A percentile compares a stretch with the other conserved stretches of the same genome.
Evolutionary conservation across 306 rosid genomes (phyloP).

Genomic region (Echinosophora koreensis): DNA sequence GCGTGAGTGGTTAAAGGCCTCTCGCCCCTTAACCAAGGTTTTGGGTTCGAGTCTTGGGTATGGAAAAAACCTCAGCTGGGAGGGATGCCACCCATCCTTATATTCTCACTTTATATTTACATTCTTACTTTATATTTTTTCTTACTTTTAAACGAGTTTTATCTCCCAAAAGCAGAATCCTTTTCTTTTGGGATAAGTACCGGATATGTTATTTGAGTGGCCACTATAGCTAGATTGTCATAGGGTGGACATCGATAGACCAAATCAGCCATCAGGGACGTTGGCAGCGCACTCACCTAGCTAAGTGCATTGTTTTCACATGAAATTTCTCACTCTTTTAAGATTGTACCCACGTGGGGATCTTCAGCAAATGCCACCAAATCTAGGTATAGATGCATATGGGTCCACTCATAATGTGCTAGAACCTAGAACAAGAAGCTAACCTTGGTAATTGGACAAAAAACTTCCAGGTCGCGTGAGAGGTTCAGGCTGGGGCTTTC

Average conservation of each 20-base stretch:
- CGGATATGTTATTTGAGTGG: constrained; percentile 45
- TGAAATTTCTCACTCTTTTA: constrained; percentile 45
- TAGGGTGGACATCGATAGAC: constrained; percentile 47
- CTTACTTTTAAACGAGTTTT: no score
- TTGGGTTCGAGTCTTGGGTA: no score
- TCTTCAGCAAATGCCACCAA: constrained; percentile 53
- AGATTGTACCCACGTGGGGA: constrained; percentile 55
- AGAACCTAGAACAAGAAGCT: constrained; percentile 42
- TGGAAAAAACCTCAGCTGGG: no score
- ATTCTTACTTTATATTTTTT: no score
- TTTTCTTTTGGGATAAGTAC: no score
- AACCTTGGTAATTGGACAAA: constrained; percentile 79
- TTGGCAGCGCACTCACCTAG: constrained; percentile 42
- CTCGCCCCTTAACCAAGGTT: no score
- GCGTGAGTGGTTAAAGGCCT: no score
- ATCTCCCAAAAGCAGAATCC: no score
- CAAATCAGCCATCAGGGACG: constrained; percentile 39
- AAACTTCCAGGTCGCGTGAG: constrained; percentile 58
- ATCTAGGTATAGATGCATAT: constrained; percentile 40
- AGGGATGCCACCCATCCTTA: no score
- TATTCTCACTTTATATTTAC: no score
- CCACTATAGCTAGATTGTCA: constrained; percentile 51
- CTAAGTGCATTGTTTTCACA: constrained; percentile 34
- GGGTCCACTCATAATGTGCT: constrained; percentile 50
- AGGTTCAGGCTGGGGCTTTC: constrained; percentile 89